phyloP scores from a whole-genome alignment of 805 yeast species.

The Candida nonsorbophila region DNA sequence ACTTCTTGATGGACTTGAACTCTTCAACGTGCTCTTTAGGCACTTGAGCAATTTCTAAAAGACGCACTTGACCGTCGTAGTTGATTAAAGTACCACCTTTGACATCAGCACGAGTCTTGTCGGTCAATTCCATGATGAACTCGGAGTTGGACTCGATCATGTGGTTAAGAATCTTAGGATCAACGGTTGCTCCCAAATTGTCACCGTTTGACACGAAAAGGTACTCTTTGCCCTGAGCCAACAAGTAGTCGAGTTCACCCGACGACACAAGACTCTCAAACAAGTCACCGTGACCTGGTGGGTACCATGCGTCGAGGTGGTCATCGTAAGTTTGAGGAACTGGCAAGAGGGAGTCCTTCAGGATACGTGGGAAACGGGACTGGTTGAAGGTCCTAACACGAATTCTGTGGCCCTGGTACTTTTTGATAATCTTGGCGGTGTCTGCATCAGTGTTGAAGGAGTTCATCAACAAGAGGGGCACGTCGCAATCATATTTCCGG shows the following conservation, averaged over 20 bases:
- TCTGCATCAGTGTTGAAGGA: slow-evolving; percentile 97
- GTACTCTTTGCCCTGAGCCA: slow-evolving; percentile 91
- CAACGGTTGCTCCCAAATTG: slow-evolving; percentile 97
- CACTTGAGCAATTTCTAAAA: slow-evolving; percentile 96
- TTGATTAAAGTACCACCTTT: slow-evolving; percentile 98
- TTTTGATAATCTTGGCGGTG: slow-evolving; percentile 91
- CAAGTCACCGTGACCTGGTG: slow-evolving; percentile 99
- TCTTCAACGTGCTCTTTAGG: slow-evolving; percentile 98
- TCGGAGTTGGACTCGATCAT: slow-evolving; percentile 90
- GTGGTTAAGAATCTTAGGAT: slow-evolving; percentile 82
- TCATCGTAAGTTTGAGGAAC: slow-evolving; percentile 78
- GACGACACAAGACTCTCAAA: slow-evolving; percentile 85
- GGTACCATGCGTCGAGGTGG: slow-evolving; percentile 87
- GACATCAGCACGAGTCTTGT: slow-evolving; percentile 98
- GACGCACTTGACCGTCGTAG: slow-evolving; percentile 90
- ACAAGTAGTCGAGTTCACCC: slow-evolving; percentile 85
- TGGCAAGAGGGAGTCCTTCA: slow-evolving; percentile 92
- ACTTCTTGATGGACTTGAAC: slow-evolving; percentile 95
- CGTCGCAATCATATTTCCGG: slow-evolving; percentile 85
- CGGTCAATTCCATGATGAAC: slow-evolving; percentile 97
- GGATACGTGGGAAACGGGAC: slow-evolving; percentile 95
- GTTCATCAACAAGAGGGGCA: slow-evolving; percentile 95
- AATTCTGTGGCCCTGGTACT: slow-evolving; percentile 94
- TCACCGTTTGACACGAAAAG: slow-evolving; percentile 97
- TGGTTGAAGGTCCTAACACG: slow-evolving; percentile 95